A percentile compares a stretch with the other conserved stretches of the same genome.
Evolutionary conservation across 2,329 filamentous ascomycete genomes (phyloP).

Genomic region (Elsinoe batatas): DNA sequence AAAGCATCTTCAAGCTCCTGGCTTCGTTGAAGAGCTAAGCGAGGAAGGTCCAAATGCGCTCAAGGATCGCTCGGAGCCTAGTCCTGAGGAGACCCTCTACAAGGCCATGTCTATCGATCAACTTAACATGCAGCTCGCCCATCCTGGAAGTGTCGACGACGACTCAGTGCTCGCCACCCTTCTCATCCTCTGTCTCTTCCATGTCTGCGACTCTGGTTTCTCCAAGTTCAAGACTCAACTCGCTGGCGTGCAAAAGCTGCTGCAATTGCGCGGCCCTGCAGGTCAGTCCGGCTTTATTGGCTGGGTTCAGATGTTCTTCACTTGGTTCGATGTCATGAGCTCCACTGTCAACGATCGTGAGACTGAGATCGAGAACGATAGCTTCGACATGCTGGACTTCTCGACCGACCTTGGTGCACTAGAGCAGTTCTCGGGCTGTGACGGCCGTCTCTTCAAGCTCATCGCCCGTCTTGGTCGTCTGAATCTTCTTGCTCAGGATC

Average conservation of each 20-base stretch:
- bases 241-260: conserved; percentile 81
- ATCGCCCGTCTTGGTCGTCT: conserved; percentile 75
- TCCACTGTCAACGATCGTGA: conserved; percentile 88
- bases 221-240: conserved; percentile 91
- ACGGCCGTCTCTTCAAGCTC: conserved; percentile 75
- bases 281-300: conserved; percentile 56
- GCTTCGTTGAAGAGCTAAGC: conserved; percentile 26
- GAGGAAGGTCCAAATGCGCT: conserved; percentile 27
- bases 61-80: conserved; percentile 43
- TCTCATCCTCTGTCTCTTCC: conserved; percentile 79
- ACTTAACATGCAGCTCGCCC: conserved; percentile 73
- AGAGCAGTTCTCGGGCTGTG: conserved; percentile 82
- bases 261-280: conserved; percentile 61
- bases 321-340: conserved; percentile 88
- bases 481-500: conserved; percentile 69
- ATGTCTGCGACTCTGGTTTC: conserved; percentile 86
- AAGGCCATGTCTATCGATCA: conserved; percentile 75
- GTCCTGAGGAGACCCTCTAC: conserved; percentile 70
- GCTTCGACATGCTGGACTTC: conserved; percentile 53
- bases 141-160: conserved; percentile 63
- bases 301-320: conserved; percentile 90
- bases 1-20: conserved; percentile 38
- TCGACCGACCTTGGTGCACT: conserved; percentile 60
- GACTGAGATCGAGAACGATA: conserved; percentile 59
- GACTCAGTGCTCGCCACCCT: conserved; percentile 84